A percentile compares a stretch with the other conserved stretches of the same genome.
These are phyloP conservation scores for Diplodia sapinea DNA, from an alignment of 2,329 filamentous ascomycete genomes.

Conservation along the genomic window DNA sequence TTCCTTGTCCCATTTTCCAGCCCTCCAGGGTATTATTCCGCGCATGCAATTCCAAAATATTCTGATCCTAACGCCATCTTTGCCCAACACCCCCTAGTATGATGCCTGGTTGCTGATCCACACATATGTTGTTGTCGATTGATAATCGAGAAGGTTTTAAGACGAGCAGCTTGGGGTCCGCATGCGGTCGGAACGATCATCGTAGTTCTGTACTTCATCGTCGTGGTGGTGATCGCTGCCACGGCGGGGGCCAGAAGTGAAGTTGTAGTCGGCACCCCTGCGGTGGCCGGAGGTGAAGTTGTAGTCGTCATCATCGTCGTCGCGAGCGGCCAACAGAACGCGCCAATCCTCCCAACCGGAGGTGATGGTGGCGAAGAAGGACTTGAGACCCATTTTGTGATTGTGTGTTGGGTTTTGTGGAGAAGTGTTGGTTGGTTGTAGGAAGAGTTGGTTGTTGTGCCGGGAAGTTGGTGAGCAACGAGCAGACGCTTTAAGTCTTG, in stretches of 20 bases:
- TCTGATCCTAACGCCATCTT: not conserved
- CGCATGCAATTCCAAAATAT: not conserved
- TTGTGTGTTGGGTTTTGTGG: constrained; percentile 1
- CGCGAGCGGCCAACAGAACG: constrained; percentile 40
- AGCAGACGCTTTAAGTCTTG: not conserved
- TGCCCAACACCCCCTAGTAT: not conserved
- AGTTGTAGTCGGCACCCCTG: constrained; percentile 40
- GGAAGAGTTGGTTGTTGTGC: not conserved
- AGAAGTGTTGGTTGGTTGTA: not conserved
- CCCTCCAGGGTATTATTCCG: not conserved
- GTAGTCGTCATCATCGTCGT: constrained; percentile 46
- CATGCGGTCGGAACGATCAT: not conserved
- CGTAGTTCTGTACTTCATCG: not conserved
- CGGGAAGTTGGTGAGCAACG: not conserved
- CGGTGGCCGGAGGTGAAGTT: constrained; percentile 40
- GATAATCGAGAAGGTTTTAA: not conserved
- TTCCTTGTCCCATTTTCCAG: constrained; percentile 1
- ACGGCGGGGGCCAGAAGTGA: constrained; percentile 35
- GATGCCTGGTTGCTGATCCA: not conserved
- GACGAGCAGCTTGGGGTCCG: not conserved
- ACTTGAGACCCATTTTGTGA: constrained; percentile 21
- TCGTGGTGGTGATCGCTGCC: constrained; percentile 26
- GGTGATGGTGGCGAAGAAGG: constrained; percentile 19
- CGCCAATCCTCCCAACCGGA: constrained; percentile 31
- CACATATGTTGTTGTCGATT: not conserved